These are phyloP conservation scores for Trichoderma semiorbis DNA, from an alignment of 2,329 filamentous ascomycete species.

Conservation along the genomic window DNA sequence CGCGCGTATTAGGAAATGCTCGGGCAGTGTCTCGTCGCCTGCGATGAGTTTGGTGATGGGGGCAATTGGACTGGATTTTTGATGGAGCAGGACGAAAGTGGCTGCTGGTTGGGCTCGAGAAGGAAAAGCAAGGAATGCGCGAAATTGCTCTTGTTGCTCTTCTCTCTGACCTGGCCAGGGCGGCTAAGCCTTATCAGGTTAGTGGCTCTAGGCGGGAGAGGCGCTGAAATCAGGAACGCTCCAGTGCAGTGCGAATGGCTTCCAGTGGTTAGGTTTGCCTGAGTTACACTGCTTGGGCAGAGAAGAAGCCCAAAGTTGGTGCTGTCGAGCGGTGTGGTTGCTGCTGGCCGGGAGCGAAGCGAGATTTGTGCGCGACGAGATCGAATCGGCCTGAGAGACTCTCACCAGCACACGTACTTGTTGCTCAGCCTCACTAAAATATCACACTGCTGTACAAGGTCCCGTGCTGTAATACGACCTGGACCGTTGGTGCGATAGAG, in stretches of 20 bases:
- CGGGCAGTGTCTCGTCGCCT: constrained; percentile 18
- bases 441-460: not conserved
- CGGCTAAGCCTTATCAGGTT: constrained; percentile 23
- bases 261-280: not conserved
- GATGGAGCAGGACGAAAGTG: constrained; percentile 13
- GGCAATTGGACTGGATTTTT: not conserved
- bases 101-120: constrained; percentile 12
- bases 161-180: constrained; percentile 14
- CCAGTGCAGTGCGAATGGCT: not conserved
- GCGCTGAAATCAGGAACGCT: not conserved
- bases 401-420: not conserved
- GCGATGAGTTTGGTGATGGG: constrained; percentile 17
- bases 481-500: not conserved
- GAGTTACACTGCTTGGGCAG: not conserved
- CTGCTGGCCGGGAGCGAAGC: constrained; percentile 3
- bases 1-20: constrained; percentile 9
- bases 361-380: constrained; percentile 15
- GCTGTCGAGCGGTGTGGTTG: constrained; percentile 3
- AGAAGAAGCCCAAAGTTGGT: not conserved
- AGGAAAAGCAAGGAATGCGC: constrained; percentile 29
- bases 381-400: not conserved
- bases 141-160: constrained; percentile 37
- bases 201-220: constrained; percentile 2
- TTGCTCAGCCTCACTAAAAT: not conserved
- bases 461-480: not conserved